Conservation (phyloP, 108 stramenopile genomes). For the Fragilariopsis cylindrus region DNA sequence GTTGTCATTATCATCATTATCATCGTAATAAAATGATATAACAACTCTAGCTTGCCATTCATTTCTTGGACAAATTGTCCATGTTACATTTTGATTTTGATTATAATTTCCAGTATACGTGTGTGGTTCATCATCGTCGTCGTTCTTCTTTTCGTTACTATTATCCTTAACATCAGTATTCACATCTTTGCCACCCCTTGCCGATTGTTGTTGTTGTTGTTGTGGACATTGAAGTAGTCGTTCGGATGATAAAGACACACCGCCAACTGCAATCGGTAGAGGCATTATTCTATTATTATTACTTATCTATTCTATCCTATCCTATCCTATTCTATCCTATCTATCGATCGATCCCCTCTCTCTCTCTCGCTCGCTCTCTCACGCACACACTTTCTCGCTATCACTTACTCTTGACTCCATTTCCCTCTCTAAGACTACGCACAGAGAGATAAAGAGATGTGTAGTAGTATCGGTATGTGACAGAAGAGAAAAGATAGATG, state of each 20-base stretch:
- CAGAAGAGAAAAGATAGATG: no score
- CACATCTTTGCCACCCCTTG: not conserved
- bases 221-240: slow-evolving; percentile 11
- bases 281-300: slow-evolving; percentile 22
- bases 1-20: not conserved
- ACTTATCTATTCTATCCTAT: no score
- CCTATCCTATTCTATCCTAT: no score
- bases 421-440: no score
- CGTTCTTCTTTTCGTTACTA: not conserved
- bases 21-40: slow-evolving; percentile 27
- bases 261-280: slow-evolving; percentile 33
- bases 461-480: no score
- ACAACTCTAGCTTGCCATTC: slow-evolving; percentile 37
- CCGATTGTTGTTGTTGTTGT: not conserved
- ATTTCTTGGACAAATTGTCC: slow-evolving; percentile 26
- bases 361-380: no score
- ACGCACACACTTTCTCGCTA: no score
- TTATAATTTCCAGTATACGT: not conserved
- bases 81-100: slow-evolving; percentile 30
- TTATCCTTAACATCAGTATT: no score
- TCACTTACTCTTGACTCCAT: no score
- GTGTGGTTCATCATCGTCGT: not conserved
- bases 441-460: no score
- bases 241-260: slow-evolving; percentile 31
- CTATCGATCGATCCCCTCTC: no score